Percentiles rank a stretch among this genome's conserved stretches.
Evolutionary conservation across 2,329 filamentous ascomycete genomes (phyloP).

Genomic region (Fusarium circinatum): DNA sequence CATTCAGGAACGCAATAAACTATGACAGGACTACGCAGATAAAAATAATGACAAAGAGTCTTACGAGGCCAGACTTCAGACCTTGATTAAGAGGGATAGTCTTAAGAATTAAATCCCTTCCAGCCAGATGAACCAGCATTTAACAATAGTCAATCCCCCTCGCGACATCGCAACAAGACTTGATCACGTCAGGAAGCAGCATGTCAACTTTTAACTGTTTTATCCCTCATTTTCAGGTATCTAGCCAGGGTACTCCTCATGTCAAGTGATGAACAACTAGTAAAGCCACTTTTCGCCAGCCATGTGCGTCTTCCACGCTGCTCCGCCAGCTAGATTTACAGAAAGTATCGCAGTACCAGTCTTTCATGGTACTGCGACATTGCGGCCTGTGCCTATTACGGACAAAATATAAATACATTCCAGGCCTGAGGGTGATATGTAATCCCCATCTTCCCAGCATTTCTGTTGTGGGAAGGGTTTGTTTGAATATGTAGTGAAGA

Average conservation of each 20-base stretch:
- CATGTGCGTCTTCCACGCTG: slow-evolving; percentile 23
- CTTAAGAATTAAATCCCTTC: not conserved
- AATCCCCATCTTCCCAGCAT: slow-evolving; percentile 33
- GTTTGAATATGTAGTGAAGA: slow-evolving; percentile 39
- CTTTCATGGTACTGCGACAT: slow-evolving; percentile 39
- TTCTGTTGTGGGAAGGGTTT: slow-evolving; percentile 18
- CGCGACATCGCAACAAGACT: not conserved
- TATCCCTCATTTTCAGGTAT: slow-evolving; percentile 45
- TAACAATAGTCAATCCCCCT: not conserved
- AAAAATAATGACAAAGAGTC: slow-evolving; percentile 18
- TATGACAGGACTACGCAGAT: slow-evolving; percentile 11
- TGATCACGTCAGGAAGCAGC: not conserved
- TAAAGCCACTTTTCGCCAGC: slow-evolving; percentile 33
- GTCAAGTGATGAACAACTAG: slow-evolving; percentile 42
- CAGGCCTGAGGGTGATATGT: slow-evolving; percentile 40
- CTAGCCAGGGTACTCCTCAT: slow-evolving; percentile 29
- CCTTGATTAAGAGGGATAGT: not conserved
- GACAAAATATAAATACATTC: slow-evolving; percentile 27
- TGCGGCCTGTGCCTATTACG: slow-evolving; percentile 26
- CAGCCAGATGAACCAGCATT: not conserved
- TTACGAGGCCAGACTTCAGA: not conserved
- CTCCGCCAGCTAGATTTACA: slow-evolving; percentile 43
- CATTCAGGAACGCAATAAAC: slow-evolving; percentile 31
- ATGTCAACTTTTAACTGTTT: slow-evolving; percentile 45
- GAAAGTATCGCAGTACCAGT: slow-evolving; percentile 40